Conservation (phyloP, 1,284 basidiomycete species). For the Gymnopus androsaceus region DNA sequence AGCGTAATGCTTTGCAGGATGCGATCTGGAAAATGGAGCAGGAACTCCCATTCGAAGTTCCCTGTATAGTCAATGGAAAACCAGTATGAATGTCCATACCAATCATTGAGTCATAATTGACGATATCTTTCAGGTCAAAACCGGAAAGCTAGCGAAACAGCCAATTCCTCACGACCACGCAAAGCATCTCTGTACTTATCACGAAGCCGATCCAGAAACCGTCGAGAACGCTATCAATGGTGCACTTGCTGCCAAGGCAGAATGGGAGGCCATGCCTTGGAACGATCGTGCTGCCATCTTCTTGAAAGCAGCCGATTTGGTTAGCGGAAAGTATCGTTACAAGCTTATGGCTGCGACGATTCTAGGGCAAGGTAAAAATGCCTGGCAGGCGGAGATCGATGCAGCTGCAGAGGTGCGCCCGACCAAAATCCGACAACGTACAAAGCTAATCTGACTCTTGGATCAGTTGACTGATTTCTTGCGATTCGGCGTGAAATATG, state of each 20-base stretch:
- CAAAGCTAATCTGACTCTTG: conserved; percentile 1
- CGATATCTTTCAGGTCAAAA: conserved; percentile 64
- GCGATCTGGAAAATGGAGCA: conserved; percentile 83
- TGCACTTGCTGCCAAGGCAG: conserved; percentile 82
- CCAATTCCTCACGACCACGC: conserved; percentile 84
- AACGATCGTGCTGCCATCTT: conserved; percentile 96
- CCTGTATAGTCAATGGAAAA: conserved; percentile 91
- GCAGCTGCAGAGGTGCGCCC: conserved; percentile 86
- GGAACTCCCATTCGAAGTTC: conserved; percentile 87
- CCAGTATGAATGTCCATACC: conserved; percentile 53
- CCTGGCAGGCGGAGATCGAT: conserved; percentile 99
- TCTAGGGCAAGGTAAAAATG: conserved; percentile 98
- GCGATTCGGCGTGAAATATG: conserved; percentile 95
- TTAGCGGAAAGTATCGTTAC: conserved; percentile 93
- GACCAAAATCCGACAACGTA: not conserved
- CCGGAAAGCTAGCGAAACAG: conserved; percentile 81
- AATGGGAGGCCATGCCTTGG: conserved; percentile 96
- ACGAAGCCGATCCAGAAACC: conserved; percentile 82
- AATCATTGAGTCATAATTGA: not conserved
- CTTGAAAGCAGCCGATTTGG: conserved; percentile 94
- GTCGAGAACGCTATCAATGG: conserved; percentile 85
- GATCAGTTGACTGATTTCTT: conserved; percentile 88
- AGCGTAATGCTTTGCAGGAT: conserved; percentile 76
- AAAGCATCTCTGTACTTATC: conserved; percentile 81
- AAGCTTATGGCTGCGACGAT: conserved; percentile 96